Evolutionary conservation across 257 asterid species (phyloP).

Genomic region (Plantago ovata): DNA sequence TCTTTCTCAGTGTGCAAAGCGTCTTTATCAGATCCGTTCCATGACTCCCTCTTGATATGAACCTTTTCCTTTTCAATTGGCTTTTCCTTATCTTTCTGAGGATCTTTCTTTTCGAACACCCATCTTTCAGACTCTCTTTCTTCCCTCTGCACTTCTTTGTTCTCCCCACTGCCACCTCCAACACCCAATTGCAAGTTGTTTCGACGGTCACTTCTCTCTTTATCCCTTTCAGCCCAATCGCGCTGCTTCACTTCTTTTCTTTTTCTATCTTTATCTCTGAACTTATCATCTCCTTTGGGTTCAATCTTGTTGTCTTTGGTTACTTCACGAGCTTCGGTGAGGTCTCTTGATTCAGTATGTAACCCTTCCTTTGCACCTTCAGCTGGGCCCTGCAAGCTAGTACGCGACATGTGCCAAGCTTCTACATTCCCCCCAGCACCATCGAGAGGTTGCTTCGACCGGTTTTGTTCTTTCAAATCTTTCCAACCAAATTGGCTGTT

Average conservation of each 20-base stretch:
- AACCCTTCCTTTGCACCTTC: conserved; percentile 61
- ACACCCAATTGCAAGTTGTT: conserved; percentile 47
- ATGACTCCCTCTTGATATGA: conserved; percentile 59
- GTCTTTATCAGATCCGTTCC: conserved; percentile 72
- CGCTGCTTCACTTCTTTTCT: conserved; percentile 88
- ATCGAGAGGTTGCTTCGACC: conserved; percentile 59
- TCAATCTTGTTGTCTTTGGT: conserved; percentile 83
- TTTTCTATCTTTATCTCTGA: conserved; percentile 80
- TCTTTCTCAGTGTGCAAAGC: conserved; percentile 55
- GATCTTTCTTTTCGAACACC: conserved; percentile 75
- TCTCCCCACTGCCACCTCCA: conserved; percentile 51
- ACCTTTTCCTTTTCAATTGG: conserved; percentile 67
- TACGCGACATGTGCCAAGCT: conserved; percentile 52
- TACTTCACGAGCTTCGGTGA: conserved; percentile 63
- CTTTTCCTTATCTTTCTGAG: conserved; percentile 65
- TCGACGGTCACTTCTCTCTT: conserved; percentile 76
- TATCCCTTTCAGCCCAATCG: conserved; percentile 92
- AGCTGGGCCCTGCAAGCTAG: conserved; percentile 45
- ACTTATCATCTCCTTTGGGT: conserved; percentile 70
- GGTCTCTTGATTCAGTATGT: conserved; percentile 48
- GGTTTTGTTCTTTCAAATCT: conserved; percentile 57
- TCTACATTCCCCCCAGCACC: conserved; percentile 50
- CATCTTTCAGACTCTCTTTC: conserved; percentile 76
- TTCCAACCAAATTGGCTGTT: conserved; percentile 59
- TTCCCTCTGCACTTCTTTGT: conserved; percentile 61